Percentiles rank a stretch among this genome's conserved stretches.
Evolutionary conservation across 2,329 filamentous ascomycete species (phyloP).

Genomic region (Lasiodiplodia gonubiensis): DNA sequence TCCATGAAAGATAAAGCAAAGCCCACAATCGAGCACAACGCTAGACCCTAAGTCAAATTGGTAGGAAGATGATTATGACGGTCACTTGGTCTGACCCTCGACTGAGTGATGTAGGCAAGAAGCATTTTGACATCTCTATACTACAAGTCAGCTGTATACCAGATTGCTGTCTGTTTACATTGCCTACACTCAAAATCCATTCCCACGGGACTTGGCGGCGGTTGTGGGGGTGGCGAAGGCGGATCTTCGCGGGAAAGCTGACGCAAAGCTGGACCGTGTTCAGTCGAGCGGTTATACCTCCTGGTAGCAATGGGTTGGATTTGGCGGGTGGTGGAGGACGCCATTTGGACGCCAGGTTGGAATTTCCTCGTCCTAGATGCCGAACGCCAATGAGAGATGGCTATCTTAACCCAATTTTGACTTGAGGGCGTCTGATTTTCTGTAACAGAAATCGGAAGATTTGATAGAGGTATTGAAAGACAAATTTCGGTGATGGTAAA

Average conservation of each 20-base stretch:
- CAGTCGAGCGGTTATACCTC: background rate
- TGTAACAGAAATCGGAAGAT: background rate
- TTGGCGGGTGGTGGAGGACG: background rate
- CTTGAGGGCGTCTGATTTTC: background rate
- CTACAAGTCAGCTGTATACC: background rate
- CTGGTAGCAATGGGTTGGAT: background rate
- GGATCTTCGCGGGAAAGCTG: constrained; percentile 45
- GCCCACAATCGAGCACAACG: background rate
- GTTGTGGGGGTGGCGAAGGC: constrained; percentile 48
- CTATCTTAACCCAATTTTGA: background rate
- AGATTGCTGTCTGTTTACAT: background rate
- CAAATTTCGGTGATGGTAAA: too few species aligned
- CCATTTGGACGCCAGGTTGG: background rate
- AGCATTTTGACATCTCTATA: background rate
- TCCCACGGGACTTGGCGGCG: constrained; percentile 44
- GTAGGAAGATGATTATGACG: background rate
- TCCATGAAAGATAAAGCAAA: background rate
- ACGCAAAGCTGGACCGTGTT: background rate
- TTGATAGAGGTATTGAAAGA: too few species aligned
- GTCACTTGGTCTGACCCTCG: background rate
- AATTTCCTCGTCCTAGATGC: background rate
- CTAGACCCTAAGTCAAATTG: background rate
- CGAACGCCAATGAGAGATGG: background rate
- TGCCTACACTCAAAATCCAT: background rate
- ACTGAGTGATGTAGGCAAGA: background rate